Conservation (phyloP, 2,329 filamentous ascomycete species). For the Ascochyta rabiei region DNA sequence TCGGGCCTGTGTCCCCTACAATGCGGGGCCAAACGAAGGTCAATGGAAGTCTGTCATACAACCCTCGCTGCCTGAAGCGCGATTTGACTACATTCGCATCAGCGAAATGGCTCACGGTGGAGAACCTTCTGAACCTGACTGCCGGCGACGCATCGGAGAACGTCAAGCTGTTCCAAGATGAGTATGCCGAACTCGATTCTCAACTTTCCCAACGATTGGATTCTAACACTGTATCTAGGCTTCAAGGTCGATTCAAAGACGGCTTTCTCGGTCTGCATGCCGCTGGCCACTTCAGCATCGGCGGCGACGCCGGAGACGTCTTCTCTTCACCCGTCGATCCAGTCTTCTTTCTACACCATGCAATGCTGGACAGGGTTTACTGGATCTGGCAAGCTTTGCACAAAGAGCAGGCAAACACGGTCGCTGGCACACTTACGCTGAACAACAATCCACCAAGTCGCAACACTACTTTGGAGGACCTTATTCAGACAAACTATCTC, state of each 20-base stretch:
- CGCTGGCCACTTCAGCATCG: conserved; percentile 44
- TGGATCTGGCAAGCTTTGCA: conserved; percentile 54
- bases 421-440: conserved; percentile 50
- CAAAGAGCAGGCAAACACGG: conserved; percentile 14
- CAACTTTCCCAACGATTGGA: not conserved
- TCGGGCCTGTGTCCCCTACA: conserved; percentile 26
- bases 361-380: conserved; percentile 54
- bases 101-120: conserved; percentile 13
- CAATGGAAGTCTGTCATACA: conserved; percentile 22
- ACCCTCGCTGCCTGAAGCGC: conserved; percentile 43
- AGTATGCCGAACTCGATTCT: conserved; percentile 10
- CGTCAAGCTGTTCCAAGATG: conserved; percentile 44
- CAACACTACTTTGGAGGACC: conserved; percentile 54
- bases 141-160: conserved; percentile 57
- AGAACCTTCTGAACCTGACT: conserved; percentile 53
- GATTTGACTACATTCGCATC: conserved; percentile 39
- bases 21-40: conserved; percentile 18
- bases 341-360: conserved; percentile 53
- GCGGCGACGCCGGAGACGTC: conserved; percentile 48
- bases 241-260: conserved; percentile 23
- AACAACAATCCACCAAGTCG: conserved; percentile 51
- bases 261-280: conserved; percentile 48
- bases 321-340: conserved; percentile 54
- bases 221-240: not conserved
- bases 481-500: conserved; percentile 48